Percentiles rank a stretch among this genome's conserved stretches.
Evolutionary conservation across 768 basidiomycete genomes (phyloP).

Genomic region (Pluteus cervinus): DNA sequence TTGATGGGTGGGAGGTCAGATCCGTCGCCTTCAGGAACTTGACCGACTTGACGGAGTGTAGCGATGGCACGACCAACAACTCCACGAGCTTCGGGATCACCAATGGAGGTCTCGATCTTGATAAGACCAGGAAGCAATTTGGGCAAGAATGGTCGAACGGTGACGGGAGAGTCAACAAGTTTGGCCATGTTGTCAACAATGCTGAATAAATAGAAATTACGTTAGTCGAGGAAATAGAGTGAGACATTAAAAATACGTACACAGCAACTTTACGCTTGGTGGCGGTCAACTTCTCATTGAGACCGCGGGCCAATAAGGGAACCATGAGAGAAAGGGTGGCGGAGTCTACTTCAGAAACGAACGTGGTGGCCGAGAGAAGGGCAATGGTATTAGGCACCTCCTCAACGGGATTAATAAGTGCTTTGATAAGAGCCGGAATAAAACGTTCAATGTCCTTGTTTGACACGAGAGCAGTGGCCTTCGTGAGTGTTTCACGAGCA

Average conservation of each 20-base stretch:
- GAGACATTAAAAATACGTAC: conserved; percentile 39
- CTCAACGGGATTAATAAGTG: conserved; percentile 98
- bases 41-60: conserved; percentile 92
- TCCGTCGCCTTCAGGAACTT: conserved; percentile 86
- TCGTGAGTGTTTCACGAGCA: conserved; percentile 89
- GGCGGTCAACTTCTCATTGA: conserved; percentile 89
- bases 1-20: conserved; percentile 87
- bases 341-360: conserved; percentile 99
- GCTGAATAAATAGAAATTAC: conserved; percentile 33
- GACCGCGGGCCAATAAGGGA: conserved; percentile 89
- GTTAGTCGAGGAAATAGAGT: conserved; percentile 12
- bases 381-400: conserved; percentile 95
- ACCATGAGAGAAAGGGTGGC: conserved; percentile 97
- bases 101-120: conserved; percentile 92
- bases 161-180: conserved; percentile 91
- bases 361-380: conserved; percentile 96
- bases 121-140: conserved; percentile 92
- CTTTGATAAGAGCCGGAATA: conserved; percentile 96
- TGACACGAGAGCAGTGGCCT: conserved; percentile 89
- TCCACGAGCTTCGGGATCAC: conserved; percentile 96
- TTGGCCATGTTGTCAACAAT: conserved; percentile 99
- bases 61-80: conserved; percentile 89
- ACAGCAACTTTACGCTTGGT: conserved; percentile 98
- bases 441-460: conserved; percentile 99
- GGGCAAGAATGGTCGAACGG: conserved; percentile 95